A percentile compares a stretch with the other conserved stretches of the same genome.
Evolutionary conservation across 176 grass and related monocot genomes (phyloP).

Genomic region (Bonia amplexicaulis): DNA sequence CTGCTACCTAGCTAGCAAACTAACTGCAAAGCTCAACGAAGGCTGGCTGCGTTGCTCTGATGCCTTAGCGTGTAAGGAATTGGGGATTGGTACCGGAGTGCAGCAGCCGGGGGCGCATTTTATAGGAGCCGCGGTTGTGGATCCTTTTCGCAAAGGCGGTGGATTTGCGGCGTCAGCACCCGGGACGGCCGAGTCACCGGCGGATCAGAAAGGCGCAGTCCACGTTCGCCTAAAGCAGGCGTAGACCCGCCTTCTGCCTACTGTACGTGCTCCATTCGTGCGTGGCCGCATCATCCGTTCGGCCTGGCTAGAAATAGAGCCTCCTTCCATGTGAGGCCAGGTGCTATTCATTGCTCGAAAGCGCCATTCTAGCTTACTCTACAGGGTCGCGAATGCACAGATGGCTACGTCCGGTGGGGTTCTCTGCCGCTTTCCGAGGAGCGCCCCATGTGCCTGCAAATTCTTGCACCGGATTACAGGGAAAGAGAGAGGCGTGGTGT

Average conservation of each 20-base stretch:
- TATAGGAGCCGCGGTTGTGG: constrained; percentile 28
- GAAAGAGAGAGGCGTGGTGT: constrained; percentile 5
- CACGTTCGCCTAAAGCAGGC: constrained; percentile 40
- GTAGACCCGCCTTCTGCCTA: not conserved
- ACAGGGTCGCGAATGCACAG: not conserved
- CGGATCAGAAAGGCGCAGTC: constrained; percentile 39
- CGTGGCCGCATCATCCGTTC: constrained; percentile 14
- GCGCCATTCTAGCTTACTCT: constrained; percentile 32
- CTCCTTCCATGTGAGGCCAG: constrained; percentile 33
- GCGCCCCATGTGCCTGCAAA: constrained; percentile 53
- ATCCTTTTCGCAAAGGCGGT: constrained; percentile 32
- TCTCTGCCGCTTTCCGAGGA: constrained; percentile 42
- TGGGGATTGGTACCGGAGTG: constrained; percentile 39
- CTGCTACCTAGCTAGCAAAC: not conserved
- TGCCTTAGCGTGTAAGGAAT: constrained; percentile 41
- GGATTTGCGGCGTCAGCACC: constrained; percentile 47
- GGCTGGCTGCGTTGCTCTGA: not conserved
- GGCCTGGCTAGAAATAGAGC: not conserved
- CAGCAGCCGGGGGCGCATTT: not conserved
- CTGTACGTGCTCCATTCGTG: not conserved
- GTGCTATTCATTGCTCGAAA: constrained; percentile 31
- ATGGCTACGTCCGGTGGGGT: constrained; percentile 19
- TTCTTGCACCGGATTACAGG: constrained; percentile 19
- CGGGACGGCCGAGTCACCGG: constrained; percentile 43
- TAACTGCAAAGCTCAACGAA: not conserved